Base-by-base conservation (phyloP, 495 filamentous ascomycete species). In the Aspergillus asperescens region DNA sequence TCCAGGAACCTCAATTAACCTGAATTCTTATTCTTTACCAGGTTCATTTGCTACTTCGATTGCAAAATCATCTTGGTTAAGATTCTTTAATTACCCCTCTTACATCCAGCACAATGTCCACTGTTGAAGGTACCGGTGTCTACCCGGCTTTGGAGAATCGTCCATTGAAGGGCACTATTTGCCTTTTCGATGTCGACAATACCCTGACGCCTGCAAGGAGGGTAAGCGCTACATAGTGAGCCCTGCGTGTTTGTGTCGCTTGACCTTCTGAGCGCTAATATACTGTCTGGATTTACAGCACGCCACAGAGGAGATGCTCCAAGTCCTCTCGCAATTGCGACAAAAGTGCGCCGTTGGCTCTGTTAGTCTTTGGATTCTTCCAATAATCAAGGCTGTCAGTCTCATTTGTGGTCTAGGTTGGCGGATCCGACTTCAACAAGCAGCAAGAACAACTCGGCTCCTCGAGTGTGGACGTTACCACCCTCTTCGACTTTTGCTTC, bases 401-500 rank as follows among this genome's bases (percentile, higher is more conserved):
- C 52, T 60, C 44, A 70, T 13, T 1, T 47, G 57, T 34, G 12
- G 12, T 25, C 18, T 56, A 75, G 72, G 70, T 93, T 32, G 89
- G 89, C 56, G 89, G 89, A 48, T 90, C 86, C 51, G 83, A 98
- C 76, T 77, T 95, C 39, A 73, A 72, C 42, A 97, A 98, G 75
- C 93, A 97, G 66, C 89, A 97, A 66, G 93, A 98, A 67, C 93
- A 98, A 69, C 82, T 97, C 22, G 91, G 89, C 61, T 76, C 77
- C 2, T 50, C 69, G 24, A 58, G 65, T 25, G 76, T 85, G 41
- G 68, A 81, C 62, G 89, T 91, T 7, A 89, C 82, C 5, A 66
- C 79, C 34, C 81, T 96, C 52, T 98, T 97, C 74, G 92, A 97
- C 74, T 96, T 88, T 74, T 92, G 87, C 77, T 97, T 97, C 76